Conservation (phyloP, 208 protist species). For the Wallacemonas sp. region DNA sequence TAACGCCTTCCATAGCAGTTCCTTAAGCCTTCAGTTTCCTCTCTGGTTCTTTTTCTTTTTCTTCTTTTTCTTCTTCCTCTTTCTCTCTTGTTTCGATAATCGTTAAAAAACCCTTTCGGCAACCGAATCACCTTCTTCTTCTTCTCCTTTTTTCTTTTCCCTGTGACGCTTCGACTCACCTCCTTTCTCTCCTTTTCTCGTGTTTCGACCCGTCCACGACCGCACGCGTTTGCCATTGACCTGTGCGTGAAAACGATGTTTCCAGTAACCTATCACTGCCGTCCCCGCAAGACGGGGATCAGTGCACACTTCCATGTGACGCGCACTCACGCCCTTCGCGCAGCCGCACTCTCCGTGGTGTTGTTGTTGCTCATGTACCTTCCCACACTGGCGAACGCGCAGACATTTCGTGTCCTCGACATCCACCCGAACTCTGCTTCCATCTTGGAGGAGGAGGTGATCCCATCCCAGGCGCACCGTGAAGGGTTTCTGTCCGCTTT, state of each 20-base stretch:
- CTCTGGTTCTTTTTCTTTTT: not conserved
- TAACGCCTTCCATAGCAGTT: too few species aligned
- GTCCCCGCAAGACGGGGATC: too few species aligned
- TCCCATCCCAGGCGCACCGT: not conserved
- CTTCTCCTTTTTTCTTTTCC: constrained; percentile 6
- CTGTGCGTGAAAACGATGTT: too few species aligned
- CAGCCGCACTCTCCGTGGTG: not conserved
- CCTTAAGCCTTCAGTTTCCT: too few species aligned
- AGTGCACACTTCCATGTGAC: too few species aligned
- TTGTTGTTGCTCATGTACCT: not conserved
- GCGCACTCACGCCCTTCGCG: not conserved
- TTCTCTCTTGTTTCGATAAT: not conserved
- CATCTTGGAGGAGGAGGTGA: not conserved
- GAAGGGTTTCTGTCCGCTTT: constrained; percentile 5
- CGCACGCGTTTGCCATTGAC: too few species aligned
- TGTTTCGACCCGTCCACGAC: too few species aligned
- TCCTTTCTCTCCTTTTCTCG: too few species aligned
- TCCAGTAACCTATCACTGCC: too few species aligned
- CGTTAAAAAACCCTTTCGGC: too few species aligned
- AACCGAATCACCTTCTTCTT: not conserved
- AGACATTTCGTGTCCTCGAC: not conserved
- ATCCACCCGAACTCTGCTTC: not conserved
- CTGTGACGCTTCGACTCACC: too few species aligned
- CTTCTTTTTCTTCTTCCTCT: constrained; percentile 3
- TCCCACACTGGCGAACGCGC: not conserved